These are phyloP conservation scores for Macrolepiota albuminosa DNA, from an alignment of 768 basidiomycete genomes.

Conservation along the genomic window DNA sequence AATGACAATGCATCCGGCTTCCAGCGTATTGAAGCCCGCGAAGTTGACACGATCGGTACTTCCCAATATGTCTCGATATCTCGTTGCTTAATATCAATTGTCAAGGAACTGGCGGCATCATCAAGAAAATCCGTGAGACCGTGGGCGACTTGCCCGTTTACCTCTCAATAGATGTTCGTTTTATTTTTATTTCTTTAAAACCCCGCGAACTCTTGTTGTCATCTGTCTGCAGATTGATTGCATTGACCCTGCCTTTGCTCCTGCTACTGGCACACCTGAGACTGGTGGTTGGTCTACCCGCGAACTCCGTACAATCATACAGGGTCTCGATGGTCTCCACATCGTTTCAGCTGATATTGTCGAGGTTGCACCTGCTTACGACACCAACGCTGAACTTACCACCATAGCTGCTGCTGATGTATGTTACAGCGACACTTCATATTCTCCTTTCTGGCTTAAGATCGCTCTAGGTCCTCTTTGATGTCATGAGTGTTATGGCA, in stretches of 20 bases:
- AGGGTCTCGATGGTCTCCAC: slow-evolving; percentile 69
- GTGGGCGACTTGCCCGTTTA: slow-evolving; percentile 75
- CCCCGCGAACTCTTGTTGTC: neutral
- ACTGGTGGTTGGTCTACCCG: slow-evolving; percentile 84
- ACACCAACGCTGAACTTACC: slow-evolving; percentile 35
- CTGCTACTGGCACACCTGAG: slow-evolving; percentile 82
- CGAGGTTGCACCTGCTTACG: slow-evolving; percentile 82
- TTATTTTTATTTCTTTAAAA: neutral
- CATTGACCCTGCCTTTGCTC: slow-evolving; percentile 79
- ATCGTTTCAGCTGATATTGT: slow-evolving; percentile 83
- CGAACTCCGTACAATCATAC: slow-evolving; percentile 70
- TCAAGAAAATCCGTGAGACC: slow-evolving; percentile 72
- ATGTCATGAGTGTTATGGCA: slow-evolving; percentile 74
- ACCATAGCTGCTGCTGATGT: slow-evolving; percentile 39
- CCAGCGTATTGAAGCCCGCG: slow-evolving; percentile 76
- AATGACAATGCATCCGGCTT: slow-evolving; percentile 81
- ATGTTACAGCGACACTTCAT: slow-evolving; percentile 7
- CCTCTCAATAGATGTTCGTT: slow-evolving; percentile 67
- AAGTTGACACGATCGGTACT: slow-evolving; percentile 75
- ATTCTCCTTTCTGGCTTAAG: neutral
- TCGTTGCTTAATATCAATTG: neutral
- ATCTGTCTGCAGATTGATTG: slow-evolving; percentile 54
- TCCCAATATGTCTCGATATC: neutral
- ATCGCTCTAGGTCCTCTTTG: slow-evolving; percentile 55
- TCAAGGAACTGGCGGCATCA: slow-evolving; percentile 68